These are phyloP conservation scores for Dendrocalamus latiflorus DNA, from an alignment of 202 grass and related monocot species.

Conservation along the genomic window DNA sequence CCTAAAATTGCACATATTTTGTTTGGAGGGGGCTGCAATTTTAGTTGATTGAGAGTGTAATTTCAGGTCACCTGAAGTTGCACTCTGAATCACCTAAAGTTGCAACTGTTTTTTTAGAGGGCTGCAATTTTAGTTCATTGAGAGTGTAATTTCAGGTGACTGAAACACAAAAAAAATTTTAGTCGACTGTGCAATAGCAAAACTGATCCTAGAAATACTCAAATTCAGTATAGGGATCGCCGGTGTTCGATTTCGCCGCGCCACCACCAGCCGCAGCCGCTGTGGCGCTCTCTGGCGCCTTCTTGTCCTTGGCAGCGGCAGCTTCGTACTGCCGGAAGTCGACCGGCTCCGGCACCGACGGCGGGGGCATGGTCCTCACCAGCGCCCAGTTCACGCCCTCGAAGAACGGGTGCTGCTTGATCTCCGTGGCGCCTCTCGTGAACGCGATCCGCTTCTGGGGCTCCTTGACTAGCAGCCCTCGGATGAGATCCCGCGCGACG, in stretches of 20 bases:
- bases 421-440: slow-evolving; percentile 63
- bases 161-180: too few relatives aligned
- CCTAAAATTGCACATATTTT: too few relatives aligned
- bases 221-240: slow-evolving; percentile 42
- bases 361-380: slow-evolving; percentile 42
- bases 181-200: too few relatives aligned
- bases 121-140: too few relatives aligned
- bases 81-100: too few relatives aligned
- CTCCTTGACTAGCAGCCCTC: slow-evolving; percentile 71
- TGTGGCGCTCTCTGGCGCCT: neutral
- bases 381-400: slow-evolving; percentile 89
- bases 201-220: slow-evolving; percentile 55
- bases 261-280: neutral
- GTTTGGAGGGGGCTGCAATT: too few relatives aligned
- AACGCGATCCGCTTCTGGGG: slow-evolving; percentile 62
- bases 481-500: slow-evolving; percentile 61
- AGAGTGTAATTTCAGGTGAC: too few relatives aligned
- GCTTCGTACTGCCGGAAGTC: slow-evolving; percentile 51
- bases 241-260: slow-evolving; percentile 26
- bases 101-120: too few relatives aligned
- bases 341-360: slow-evolving; percentile 53
- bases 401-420: slow-evolving; percentile 93
- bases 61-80: too few relatives aligned
- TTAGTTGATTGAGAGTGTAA: too few relatives aligned
- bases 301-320: slow-evolving; percentile 50